Conservation (phyloP, 179 eudicot species). For the Spinacia oleracea region DNA sequence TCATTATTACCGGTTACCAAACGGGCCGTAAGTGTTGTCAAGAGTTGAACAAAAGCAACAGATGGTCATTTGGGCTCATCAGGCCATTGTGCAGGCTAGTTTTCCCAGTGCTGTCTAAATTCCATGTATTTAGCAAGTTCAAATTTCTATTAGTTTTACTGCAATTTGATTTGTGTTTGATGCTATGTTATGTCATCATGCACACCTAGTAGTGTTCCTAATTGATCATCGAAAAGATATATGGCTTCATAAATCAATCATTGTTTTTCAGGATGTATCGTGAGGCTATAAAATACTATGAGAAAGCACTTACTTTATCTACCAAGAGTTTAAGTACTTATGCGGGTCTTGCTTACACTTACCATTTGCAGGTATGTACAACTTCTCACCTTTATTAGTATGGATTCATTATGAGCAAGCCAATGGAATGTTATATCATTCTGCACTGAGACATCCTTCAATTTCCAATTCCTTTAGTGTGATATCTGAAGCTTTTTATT, state of each 20-base stretch:
- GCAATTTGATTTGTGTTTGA: background rate
- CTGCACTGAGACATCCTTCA: background rate
- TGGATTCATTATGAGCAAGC: background rate
- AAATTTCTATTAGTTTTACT: background rate
- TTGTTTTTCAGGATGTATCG: constrained; percentile 64
- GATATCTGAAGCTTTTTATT: background rate
- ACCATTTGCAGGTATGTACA: constrained; percentile 76
- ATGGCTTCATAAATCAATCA: background rate
- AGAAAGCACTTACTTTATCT: constrained; percentile 87
- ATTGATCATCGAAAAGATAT: background rate
- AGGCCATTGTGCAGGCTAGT: background rate
- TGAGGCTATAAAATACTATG: constrained; percentile 80
- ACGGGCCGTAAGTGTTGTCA: no score
- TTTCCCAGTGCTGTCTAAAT: background rate
- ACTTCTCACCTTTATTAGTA: background rate
- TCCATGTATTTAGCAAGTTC: background rate
- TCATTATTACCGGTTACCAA: no score
- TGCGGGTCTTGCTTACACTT: constrained; percentile 96
- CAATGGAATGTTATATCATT: background rate
- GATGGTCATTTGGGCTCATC: background rate
- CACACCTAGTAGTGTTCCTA: background rate
- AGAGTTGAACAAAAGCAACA: background rate
- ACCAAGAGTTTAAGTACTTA: constrained; percentile 89
- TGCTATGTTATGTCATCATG: background rate
- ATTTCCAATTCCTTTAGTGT: background rate